Base-by-base conservation (phyloP, 768 basidiomycete genomes). In the Saitozyma sp. region DNA sequence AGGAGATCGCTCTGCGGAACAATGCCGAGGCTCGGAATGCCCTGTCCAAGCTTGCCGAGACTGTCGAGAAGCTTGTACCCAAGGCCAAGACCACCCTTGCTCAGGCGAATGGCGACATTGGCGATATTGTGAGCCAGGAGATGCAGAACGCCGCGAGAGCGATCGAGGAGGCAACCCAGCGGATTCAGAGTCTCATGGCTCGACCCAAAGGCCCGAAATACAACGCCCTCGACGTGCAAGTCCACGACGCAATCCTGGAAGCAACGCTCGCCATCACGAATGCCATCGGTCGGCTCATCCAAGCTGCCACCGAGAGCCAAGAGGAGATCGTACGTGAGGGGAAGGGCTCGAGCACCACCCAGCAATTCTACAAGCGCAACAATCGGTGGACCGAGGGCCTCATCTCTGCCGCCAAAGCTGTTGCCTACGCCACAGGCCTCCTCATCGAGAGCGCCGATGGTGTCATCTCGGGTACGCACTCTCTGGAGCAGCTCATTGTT, bases 301-400 rank as follows among this genome's bases (percentile, higher is more conserved):
- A 89, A 77, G 95, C 96, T 9, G 96, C 96, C 19, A 96, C 96
- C 0, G 94, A 94, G 43, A 97, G 94, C 55, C 96, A 99, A 80
- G 87, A 97, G 78, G 96, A 99, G 82, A 99, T 99, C 59, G 96
- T 97, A 58, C 88, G 88, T 3, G 89, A 96, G 81, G 96, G 96
- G 61, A 90, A 87, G 78, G 96, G 96, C 8, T 90, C 93, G 17
- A 92, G 88, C 79, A 86, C 93, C 20, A 87, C 84, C 17, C 92
- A 95, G 79, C 95, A 97, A 73, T 99, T 99, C 85, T 99, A 98
- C 85, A 99, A 99, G 83, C 88, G 91, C 63, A 97, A 99, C 86
- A 98, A 98, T 80, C 86, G 96, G 63, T 99, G 96, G 96, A 99
- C 96, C 50, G 96, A 99, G 79, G 96, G 96, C 68, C 88, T 99